Conservation (phyloP, 352 stramenopile species). For the Globisporangium takayamanum region DNA sequence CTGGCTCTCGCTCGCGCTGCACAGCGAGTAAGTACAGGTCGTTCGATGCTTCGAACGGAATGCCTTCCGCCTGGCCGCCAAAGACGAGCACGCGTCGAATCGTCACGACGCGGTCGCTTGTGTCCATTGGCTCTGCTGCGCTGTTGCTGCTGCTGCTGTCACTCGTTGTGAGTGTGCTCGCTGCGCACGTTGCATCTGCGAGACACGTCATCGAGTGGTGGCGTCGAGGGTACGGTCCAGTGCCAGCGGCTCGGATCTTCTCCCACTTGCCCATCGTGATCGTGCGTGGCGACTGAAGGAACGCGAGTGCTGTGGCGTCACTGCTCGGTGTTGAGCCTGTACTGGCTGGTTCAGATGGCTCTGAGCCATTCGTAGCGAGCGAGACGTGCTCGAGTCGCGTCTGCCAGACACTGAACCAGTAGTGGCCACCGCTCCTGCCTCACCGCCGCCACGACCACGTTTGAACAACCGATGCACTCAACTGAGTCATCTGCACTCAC, state of each 20-base stretch:
- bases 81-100: slow-evolving; percentile 57
- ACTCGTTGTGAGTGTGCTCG: background rate
- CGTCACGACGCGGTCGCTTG: slow-evolving; percentile 11
- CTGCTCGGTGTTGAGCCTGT: background rate
- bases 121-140: background rate
- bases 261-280: slow-evolving; percentile 50
- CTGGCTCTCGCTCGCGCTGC: background rate
- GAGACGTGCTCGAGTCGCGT: slow-evolving; percentile 19
- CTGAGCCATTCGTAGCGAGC: slow-evolving; percentile 8
- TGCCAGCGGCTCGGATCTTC: slow-evolving; percentile 39
- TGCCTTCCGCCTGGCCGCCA: slow-evolving; percentile 57
- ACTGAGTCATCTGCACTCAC: background rate
- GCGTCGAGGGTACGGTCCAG: slow-evolving; percentile 40
- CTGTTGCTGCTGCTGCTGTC: background rate
- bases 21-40: slow-evolving; percentile 41
- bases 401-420: slow-evolving; percentile 67
- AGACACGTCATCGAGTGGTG: slow-evolving; percentile 68
- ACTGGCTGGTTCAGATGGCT: background rate
- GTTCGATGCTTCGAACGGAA: slow-evolving; percentile 62
- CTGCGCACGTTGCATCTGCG: slow-evolving; percentile 13
- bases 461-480: background rate
- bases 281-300: slow-evolving; percentile 28
- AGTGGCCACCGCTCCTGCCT: slow-evolving; percentile 57
- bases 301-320: slow-evolving; percentile 22
- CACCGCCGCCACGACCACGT: background rate